phyloP scores from a whole-genome alignment of 495 filamentous ascomycete species.

The Penicillium lividum region DNA sequence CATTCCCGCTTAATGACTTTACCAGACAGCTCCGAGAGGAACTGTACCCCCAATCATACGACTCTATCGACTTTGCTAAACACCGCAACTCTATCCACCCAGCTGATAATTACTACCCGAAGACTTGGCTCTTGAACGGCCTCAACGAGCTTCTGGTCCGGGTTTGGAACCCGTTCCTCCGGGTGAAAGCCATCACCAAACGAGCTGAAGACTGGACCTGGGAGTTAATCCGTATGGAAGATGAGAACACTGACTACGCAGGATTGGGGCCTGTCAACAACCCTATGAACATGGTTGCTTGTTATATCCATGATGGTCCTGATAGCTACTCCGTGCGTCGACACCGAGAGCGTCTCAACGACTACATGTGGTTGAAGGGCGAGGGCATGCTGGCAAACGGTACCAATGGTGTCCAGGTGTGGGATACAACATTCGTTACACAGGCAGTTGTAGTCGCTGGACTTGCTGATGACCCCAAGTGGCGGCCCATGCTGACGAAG shows the following conservation, averaged over 20 bases:
- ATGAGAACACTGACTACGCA: constrained; percentile 86
- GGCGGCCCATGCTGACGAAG: constrained; percentile 79
- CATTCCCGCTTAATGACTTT: constrained; percentile 67
- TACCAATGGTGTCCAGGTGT: constrained; percentile 94
- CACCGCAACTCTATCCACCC: constrained; percentile 82
- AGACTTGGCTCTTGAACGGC: constrained; percentile 75
- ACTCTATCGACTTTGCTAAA: constrained; percentile 69
- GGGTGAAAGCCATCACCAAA: constrained; percentile 55
- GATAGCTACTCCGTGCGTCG: constrained; percentile 71
- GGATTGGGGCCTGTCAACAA: constrained; percentile 87
- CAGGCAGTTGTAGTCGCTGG: constrained; percentile 79
- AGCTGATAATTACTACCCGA: constrained; percentile 89
- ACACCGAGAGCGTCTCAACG: constrained; percentile 77
- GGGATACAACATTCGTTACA: constrained; percentile 91
- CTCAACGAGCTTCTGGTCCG: constrained; percentile 76
- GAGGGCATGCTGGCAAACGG: constrained; percentile 96
- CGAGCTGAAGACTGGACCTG: constrained; percentile 75
- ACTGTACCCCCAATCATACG: constrained; percentile 78
- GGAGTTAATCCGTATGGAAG: constrained; percentile 82
- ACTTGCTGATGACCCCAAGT: constrained; percentile 73
- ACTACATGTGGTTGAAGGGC: constrained; percentile 87
- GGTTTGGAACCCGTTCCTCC: constrained; percentile 74
- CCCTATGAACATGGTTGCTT: constrained; percentile 81
- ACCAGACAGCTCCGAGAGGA: constrained; percentile 76
- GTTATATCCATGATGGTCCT: constrained; percentile 81